Base-by-base conservation (phyloP, 2,329 filamentous ascomycete species). In the Pezicula radicicola region DNA sequence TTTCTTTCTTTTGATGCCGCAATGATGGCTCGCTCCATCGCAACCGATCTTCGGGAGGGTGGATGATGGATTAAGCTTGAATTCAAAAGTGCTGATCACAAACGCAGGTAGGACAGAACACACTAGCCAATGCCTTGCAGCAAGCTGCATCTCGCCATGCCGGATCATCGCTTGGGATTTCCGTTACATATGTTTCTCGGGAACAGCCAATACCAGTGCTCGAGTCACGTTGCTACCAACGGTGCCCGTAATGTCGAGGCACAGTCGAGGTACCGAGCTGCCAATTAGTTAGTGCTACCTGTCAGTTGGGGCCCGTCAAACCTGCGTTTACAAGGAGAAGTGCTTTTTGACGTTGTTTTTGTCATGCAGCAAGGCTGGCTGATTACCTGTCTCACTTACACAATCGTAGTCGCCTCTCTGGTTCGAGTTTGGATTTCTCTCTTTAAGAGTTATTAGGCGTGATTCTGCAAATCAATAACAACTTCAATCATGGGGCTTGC, bases 271-370 rank as follows among this genome's bases (percentile, higher is more conserved):
- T 15, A 15, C 8, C 41, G 3, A 44, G 7, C 41, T n/a, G 41
- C 5, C 35, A 37, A 37, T 15, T 37, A 37, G 35, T 15, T 16
- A 16, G 35, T 16, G 4, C 41, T n/a, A 18, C 6, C 35, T 16
- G 15, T 16, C 9, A 40, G 37, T 16, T 2, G 37, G 3, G 6
- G 37, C 37, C 37, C 37, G 19, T 44, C 43, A 55, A 53, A 48
- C 50, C 46, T 49, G 49, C 46, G 39, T 53, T 52, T 55, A 46
- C 46, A 59, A 16, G 16, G 40, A 21, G 40, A 42, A 21, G 40
- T 42, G 40, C 40, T 21, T 19, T 19, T 19, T 16, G 6, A 25
- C 4, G 37, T 21, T 40, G 37, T 16, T 40, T 25, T 40, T 8
- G 19, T 21, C 19, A 40, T 40, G 37, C 37, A 40, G 37, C 15